Base-by-base conservation (phyloP, 768 basidiomycete species). In the Lentinus brumalis region DNA sequence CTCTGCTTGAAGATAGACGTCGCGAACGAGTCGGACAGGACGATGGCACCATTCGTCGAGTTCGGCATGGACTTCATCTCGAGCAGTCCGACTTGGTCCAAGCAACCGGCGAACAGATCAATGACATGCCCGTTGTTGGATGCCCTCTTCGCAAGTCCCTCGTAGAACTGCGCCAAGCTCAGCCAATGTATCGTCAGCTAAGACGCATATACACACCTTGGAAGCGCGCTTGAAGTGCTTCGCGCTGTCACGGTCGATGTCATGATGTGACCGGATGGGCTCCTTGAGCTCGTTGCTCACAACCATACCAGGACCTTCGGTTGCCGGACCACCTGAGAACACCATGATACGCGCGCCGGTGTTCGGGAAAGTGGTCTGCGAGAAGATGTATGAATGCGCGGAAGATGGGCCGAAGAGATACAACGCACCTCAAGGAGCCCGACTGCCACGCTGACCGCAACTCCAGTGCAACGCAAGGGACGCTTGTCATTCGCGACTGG, bases 1-100 rank as follows among this genome's bases (percentile, higher is more conserved):
- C 89, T 92, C 75, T 98, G 96, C 79, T 98, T 98, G 86, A 98
- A 98, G 72, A 98, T 97, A 29, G 94, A 94, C 10, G 96, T 98
- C 11, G 92, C 88, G 74, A 98, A 99, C 0, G 95, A 96, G 71
- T 99, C 97, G 41, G 96, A 94, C 39, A 98, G 82, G 29, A 98
- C 92, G 66, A 98, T 96, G 64, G 90, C 89, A 60, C 97, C 97
- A 70, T 98, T 98, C 49, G 97, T 99, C 18, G 90, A 94, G 74
- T 96, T 98, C 46, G 94, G 85, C 57, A 98, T 77, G 0, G 91
- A 89, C 73, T 95, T 97, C 97, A 99, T 99, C 78, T 99, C 97
- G 56, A 96, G 79, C 47, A 98, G 80, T 61, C 97, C 97, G 69
- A 99, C 93, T 78, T 99, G 97, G 74, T 99, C 97, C 38, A 99